Conservation (phyloP, 1,139 yeast species). For the Magnusiomyces paraingens region DNA sequence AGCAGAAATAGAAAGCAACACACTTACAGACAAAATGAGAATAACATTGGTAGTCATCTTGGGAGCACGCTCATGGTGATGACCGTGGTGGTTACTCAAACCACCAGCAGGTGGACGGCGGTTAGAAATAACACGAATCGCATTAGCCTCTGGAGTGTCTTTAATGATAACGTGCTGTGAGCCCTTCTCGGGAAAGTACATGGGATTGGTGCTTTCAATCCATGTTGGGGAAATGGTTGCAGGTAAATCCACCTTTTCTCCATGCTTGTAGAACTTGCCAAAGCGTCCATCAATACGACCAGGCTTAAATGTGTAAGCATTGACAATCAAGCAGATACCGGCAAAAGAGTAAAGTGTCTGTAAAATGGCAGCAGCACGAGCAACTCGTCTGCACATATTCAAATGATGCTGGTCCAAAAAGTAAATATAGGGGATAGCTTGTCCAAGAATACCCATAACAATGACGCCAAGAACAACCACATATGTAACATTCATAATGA, state of each 20-base stretch:
- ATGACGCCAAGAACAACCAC: constrained; percentile 51
- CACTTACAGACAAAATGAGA: constrained; percentile 46
- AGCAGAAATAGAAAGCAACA: constrained; percentile 51
- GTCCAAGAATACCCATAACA: constrained; percentile 62
- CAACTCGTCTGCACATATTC: constrained; percentile 49
- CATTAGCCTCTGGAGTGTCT: constrained; percentile 45
- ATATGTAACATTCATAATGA: constrained; percentile 47
- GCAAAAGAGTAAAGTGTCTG: constrained; percentile 54
- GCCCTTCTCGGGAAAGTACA: constrained; percentile 32
- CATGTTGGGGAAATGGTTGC: constrained; percentile 71
- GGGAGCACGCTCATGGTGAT: constrained; percentile 39
- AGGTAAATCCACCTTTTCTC: constrained; percentile 23
- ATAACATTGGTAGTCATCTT: constrained; percentile 39
- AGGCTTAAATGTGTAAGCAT: constrained; percentile 53
- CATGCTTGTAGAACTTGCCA: constrained; percentile 26
- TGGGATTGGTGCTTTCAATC: constrained; percentile 57
- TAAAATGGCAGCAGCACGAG: constrained; percentile 51
- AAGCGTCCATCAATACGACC: constrained; percentile 48
- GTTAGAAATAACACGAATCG: constrained; percentile 40
- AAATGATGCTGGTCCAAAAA: constrained; percentile 44
- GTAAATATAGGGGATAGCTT: constrained; percentile 57
- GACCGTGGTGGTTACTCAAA: constrained; percentile 28
- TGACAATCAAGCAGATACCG: constrained; percentile 44
- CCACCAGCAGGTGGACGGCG: constrained; percentile 36
- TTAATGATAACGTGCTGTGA: constrained; percentile 27